Conservation (phyloP, 768 basidiomycete species). For the Cystoderma amianthinum region DNA sequence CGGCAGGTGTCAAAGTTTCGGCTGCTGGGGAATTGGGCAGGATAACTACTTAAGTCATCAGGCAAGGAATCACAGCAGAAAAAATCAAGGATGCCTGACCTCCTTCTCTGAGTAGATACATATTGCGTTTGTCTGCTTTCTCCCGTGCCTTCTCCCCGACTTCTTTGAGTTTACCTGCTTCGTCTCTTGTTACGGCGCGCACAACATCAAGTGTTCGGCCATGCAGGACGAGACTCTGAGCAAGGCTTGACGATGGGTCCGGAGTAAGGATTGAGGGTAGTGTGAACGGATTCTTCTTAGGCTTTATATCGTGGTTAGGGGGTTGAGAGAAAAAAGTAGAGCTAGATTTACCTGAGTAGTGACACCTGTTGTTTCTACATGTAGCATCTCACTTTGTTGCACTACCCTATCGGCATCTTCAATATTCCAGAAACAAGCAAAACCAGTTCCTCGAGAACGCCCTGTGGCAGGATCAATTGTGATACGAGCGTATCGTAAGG, state of each 20-base stretch:
- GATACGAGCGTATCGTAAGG: conserved; percentile 88
- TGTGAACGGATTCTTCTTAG: conserved; percentile 79
- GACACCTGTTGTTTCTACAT: conserved; percentile 52
- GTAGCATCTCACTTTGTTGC: conserved; percentile 69
- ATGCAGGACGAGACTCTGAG: conserved; percentile 80
- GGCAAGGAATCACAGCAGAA: neutral
- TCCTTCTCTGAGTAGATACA: conserved; percentile 95
- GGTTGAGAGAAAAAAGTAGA: neutral
- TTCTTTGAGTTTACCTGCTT: conserved; percentile 84
- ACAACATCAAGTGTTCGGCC: conserved; percentile 90
- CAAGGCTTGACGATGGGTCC: conserved; percentile 84
- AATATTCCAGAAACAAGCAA: conserved; percentile 95
- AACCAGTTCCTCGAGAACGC: conserved; percentile 91
- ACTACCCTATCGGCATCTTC: conserved; percentile 85
- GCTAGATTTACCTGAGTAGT: conserved; percentile 17
- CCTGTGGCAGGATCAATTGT: conserved; percentile 79
- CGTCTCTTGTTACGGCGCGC: conserved; percentile 84
- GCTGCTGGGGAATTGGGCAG: conserved; percentile 84
- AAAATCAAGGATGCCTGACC: conserved; percentile 39
- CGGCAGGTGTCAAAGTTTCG: conserved; percentile 56
- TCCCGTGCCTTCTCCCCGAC: conserved; percentile 78
- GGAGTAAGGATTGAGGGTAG: conserved; percentile 87
- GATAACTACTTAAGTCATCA: conserved; percentile 53
- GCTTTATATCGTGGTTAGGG: conserved; percentile 20
- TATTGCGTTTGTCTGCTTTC: conserved; percentile 91